Base-by-base conservation (phyloP, 2,329 filamentous ascomycete species). In the Onygenales sp. region DNA sequence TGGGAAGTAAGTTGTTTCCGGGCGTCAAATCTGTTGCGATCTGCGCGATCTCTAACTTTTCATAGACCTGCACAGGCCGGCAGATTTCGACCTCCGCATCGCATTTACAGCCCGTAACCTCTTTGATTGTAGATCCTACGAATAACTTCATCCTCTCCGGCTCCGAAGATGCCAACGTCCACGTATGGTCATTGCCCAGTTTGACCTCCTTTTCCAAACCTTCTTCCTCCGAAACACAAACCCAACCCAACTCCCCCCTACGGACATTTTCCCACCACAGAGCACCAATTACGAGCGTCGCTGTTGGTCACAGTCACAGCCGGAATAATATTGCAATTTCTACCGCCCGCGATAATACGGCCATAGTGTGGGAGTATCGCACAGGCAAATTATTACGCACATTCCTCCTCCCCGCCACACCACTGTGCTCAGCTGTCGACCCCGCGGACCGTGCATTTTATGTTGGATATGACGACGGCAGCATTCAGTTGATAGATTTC, bases 351-450 rank as follows among this genome's bases (percentile, higher is more conserved):
- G 93, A 97, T 72, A 91, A 88, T 70, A 93, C 88, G 6, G 88
- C 88, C 61, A 85, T 95, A 62, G 77, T 95, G 56, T 98, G 93
- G 93, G 91, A 97, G 70, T 94, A 94, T 66, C 82, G 84, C 57
- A 87, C 83, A 0, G 88, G 88, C 40, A 80, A 82, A 56, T 76
- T 86, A 9, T 74, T 97, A 54, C 83, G 91, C 43, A 97, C 90
- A 3, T 83, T 94, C 58, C 77, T 97, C 42, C 82, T 97, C 53
- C 82, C 87, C 2, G 77, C 79, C n/a, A 74, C 79, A 14, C 88
- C 91, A 13, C 75, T 86, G 33, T 90, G 85, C 61, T 67, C 92
- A 36, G 75, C 81, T 7, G 74, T 97, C 4, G 93, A 97, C 67
- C 86, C 91, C 0, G 88, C 85, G 56, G 86, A 92, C 58, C 81